A percentile compares a stretch with the other conserved stretches of the same genome.
Evolutionary conservation across 805 yeast species (phyloP).

Genomic region (Saturnispora zaruensis): DNA sequence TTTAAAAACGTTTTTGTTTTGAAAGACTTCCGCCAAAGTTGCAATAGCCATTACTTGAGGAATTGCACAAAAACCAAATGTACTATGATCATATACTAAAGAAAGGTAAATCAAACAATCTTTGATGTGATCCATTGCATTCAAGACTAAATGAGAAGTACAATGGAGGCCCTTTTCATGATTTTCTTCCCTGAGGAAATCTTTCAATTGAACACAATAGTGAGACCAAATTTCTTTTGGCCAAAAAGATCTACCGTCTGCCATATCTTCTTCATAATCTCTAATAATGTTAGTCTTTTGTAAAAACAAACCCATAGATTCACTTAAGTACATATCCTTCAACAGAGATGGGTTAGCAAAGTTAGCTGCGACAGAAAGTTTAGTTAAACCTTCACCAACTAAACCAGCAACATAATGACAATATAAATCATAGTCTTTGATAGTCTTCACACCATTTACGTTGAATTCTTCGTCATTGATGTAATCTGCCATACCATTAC

Average conservation of each 20-base stretch:
- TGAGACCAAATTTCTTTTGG: slow-evolving; percentile 90
- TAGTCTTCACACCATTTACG: slow-evolving; percentile 65
- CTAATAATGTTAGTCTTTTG: slow-evolving; percentile 96
- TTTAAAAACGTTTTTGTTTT: slow-evolving; percentile 65
- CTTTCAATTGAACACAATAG: slow-evolving; percentile 56
- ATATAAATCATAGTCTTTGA: slow-evolving; percentile 78
- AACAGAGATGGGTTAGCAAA: slow-evolving; percentile 51
- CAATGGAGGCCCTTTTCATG: slow-evolving; percentile 57
- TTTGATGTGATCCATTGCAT: slow-evolving; percentile 68
- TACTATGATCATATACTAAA: slow-evolving; percentile 67
- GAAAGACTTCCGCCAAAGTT: slow-evolving; percentile 76
- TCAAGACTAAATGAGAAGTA: slow-evolving; percentile 69
- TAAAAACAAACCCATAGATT: slow-evolving; percentile 89
- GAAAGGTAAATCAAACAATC: slow-evolving; percentile 73
- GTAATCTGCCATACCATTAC: slow-evolving; percentile 96
- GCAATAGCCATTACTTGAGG: slow-evolving; percentile 99
- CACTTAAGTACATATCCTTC: slow-evolving; percentile 51
- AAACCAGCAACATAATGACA: slow-evolving; percentile 97
- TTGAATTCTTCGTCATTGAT: slow-evolving; percentile 70
- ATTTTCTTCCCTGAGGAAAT: slow-evolving; percentile 46
- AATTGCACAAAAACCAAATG: slow-evolving; percentile 89
- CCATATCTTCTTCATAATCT: slow-evolving; percentile 86
- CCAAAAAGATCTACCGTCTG: slow-evolving; percentile 92
- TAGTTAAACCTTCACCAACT: slow-evolving; percentile 93
- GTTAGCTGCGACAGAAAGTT: slow-evolving; percentile 65